phyloP scores from a whole-genome alignment of 768 basidiomycete species.

The Lactifluus echinatus region DNA sequence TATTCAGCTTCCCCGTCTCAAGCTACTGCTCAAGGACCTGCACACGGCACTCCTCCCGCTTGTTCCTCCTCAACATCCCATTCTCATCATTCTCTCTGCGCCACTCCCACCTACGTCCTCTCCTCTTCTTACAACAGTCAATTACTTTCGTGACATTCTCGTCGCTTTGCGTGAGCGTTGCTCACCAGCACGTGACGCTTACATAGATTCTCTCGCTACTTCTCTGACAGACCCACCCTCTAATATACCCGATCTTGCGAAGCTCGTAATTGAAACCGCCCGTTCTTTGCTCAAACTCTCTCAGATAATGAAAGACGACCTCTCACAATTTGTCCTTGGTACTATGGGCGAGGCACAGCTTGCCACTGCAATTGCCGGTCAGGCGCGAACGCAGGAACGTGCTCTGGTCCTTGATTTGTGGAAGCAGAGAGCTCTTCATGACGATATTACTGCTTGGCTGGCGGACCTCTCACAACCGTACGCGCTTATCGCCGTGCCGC shows the following conservation, averaged over 20 bases:
- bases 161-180: constrained; percentile 48
- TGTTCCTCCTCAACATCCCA: constrained; percentile 45
- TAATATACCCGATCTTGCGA: constrained; percentile 32
- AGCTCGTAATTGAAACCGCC: constrained; percentile 39
- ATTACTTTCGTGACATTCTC: constrained; percentile 47
- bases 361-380: constrained; percentile 36
- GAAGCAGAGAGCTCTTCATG: constrained; percentile 30
- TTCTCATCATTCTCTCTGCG: constrained; percentile 44
- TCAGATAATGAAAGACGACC: constrained; percentile 60
- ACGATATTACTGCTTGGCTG: constrained; percentile 24
- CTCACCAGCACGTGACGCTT: constrained; percentile 53
- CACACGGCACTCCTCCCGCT: constrained; percentile 42
- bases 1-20: constrained; percentile 50
- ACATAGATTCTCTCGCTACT: constrained; percentile 38
- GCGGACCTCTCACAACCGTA: constrained; percentile 13
- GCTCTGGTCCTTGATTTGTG: constrained; percentile 45
- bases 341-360: constrained; percentile 60
- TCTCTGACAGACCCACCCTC: constrained; percentile 28
- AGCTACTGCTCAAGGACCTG: constrained; percentile 47
- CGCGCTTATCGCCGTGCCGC: constrained; percentile 16
- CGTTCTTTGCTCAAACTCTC: constrained; percentile 43
- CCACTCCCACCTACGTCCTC: constrained; percentile 62
- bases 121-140: constrained; percentile 50
- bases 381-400: constrained; percentile 49
- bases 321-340: constrained; percentile 56